Base-by-base conservation (phyloP, 1,284 basidiomycete genomes). In the Tylopilus sp. region DNA sequence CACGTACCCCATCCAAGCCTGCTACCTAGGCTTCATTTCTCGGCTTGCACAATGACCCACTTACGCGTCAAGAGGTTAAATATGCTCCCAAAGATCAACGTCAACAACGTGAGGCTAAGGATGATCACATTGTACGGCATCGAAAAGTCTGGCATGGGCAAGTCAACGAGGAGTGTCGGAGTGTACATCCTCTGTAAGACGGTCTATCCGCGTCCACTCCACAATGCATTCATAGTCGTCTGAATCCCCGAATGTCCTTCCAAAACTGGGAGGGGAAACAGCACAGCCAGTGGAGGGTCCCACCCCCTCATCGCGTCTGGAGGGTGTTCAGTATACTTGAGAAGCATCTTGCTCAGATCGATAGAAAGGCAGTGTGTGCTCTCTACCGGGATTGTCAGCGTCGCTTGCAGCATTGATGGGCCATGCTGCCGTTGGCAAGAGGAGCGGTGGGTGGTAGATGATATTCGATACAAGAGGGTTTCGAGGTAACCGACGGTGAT, bases 51-150 rank as follows among this genome's bases (percentile, higher is more conserved):
- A n/a, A 91, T 80, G 38, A 91, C 88, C 87, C 92, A 95, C 72
- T 88, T 87, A 67, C 97, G 84, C 54, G 95, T 93, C 74, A 98
- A 81, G 56, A 91, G 78, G 74, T 99, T 99, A 80, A 98, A 95
- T 56, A 97, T 82, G 70, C 90, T 94, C 52, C 97, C 97, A 79
- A 99, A 99, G 68, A 97, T 92, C 67, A 99, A 88, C 44, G 97
- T 96, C 67, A 97, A 88, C 57, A 98, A 83, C 13, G 95, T 96
- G 74, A 91, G 95, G 63, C 90, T 96, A 84, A 98, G 93, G 74
- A 98, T 97, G 79, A 99, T 99, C 68, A 99, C 97, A 80, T 99
- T 99, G 82, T 99, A 99, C 16, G 97, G 97, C 96, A 99, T 99
- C 75, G 94, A 97, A 80, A 99, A 99, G 81, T 99, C 97, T 0